A percentile compares a stretch with the other conserved stretches of the same genome.
phyloP scores from a whole-genome alignment of 1,139 yeast species.

The Lodderomyces oxycetoniae region DNA sequence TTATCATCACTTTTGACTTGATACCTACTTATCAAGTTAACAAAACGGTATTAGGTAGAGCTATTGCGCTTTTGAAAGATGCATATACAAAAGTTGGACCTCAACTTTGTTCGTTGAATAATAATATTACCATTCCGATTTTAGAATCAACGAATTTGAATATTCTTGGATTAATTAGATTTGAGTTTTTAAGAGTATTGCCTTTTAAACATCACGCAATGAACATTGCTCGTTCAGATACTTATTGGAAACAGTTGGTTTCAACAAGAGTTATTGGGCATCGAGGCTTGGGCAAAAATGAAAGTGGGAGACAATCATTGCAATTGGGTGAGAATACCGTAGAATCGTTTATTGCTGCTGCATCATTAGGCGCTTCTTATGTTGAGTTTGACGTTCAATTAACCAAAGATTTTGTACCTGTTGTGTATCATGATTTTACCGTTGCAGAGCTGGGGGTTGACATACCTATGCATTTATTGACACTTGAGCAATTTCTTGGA shows the following conservation, averaged over 20 bases:
- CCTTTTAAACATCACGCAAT: constrained; percentile 73
- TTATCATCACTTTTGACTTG: constrained; percentile 74
- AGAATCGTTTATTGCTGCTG: constrained; percentile 94
- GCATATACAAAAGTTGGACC: constrained; percentile 68
- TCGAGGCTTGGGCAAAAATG: constrained; percentile 90
- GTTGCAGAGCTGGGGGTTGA: constrained; percentile 97
- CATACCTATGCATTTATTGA: constrained; percentile 90
- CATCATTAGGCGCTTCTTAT: constrained; percentile 85
- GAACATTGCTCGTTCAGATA: constrained; percentile 65
- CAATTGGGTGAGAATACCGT: constrained; percentile 96
- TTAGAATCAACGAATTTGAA: constrained; percentile 68
- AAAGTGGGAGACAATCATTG: constrained; percentile 62
- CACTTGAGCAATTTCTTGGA: constrained; percentile 82
- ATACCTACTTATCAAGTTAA: constrained; percentile 78
- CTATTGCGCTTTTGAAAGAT: constrained; percentile 67
- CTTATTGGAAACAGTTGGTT: constrained; percentile 89
- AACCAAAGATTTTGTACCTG: constrained; percentile 91
- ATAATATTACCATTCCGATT: constrained; percentile 70
- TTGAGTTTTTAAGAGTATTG: constrained; percentile 68
- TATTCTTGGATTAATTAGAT: constrained; percentile 69
- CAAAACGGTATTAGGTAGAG: constrained; percentile 70
- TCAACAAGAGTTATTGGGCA: constrained; percentile 94
- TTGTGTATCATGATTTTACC: constrained; percentile 88
- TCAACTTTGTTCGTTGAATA: constrained; percentile 63
- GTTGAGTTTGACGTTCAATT: constrained; percentile 97